phyloP scores from a whole-genome alignment of 305 asterid genomes.

The Fraxinus albicans region DNA sequence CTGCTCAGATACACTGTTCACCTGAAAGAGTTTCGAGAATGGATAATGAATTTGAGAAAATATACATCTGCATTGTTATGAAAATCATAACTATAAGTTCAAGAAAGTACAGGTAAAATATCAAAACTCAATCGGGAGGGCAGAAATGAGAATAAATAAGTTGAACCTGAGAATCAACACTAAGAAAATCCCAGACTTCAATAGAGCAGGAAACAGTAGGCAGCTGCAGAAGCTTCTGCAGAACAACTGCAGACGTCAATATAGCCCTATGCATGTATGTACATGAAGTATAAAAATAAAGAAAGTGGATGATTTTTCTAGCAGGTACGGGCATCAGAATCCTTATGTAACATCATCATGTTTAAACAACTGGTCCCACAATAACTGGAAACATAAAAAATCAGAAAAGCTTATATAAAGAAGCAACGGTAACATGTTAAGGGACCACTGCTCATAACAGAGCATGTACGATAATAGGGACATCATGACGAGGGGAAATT shows the following conservation, averaged over 20 bases:
- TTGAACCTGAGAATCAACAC: conserved; percentile 96
- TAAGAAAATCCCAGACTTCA: conserved; percentile 99
- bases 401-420: neutral
- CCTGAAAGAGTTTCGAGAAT: conserved; percentile 87
- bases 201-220: conserved; percentile 84
- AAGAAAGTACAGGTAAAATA: conserved; percentile 13
- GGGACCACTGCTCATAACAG: neutral
- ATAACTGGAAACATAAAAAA: neutral
- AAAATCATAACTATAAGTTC: conserved; percentile 24
- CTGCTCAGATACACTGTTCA: conserved; percentile 34
- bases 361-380: neutral
- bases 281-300: conserved; percentile 13
- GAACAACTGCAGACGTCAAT: conserved; percentile 19
- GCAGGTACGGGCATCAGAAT: neutral
- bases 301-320: conserved; percentile 12
- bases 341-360: neutral
- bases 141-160: conserved; percentile 19
- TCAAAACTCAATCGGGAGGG: conserved; percentile 10
- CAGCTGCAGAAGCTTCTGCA: conserved; percentile 90
- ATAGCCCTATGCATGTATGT: conserved; percentile 10
- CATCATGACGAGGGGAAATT: neutral
- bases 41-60: conserved; percentile 80
- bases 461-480: conserved; percentile 1
- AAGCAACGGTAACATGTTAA: neutral
- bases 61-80: conserved; percentile 69